Base-by-base conservation (phyloP, 2,329 filamentous ascomycete species). In the Lachnellula arida region DNA sequence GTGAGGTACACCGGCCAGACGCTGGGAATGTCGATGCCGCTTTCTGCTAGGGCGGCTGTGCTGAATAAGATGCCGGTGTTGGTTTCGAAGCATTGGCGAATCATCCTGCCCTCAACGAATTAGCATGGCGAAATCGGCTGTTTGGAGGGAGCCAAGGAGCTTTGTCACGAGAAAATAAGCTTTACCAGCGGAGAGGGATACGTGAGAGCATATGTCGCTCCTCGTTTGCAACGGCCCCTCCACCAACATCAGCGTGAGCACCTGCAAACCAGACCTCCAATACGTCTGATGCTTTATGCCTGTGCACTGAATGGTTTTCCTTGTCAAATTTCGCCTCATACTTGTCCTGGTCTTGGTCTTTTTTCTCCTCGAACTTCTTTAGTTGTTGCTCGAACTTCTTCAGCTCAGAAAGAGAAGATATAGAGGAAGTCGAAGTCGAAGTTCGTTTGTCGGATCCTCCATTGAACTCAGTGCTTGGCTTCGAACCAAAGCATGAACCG, bases 31-130 rank as follows among this genome's bases (percentile, higher is more conserved):
- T 77, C 75, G 2, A 76, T 60, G 0, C 75, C 75, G 19, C 69
- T 65, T 49, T 75, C 73, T 17, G 73, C 73, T 1, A 77, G 69
- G 2, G 62, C 59, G 5, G 68, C 67, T 0, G 72, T 69, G 40
- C 70, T 67, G 67, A 76, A 76, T 17, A 75, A 60, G 37, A 77
- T 76, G 1, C 74, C 75, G 0, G 75, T 76, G 49, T 76, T 64
- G 65, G 74, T 76, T 58, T 75, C 73, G 60, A 77, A 77, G 55
- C 71, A 74, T 60, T 77, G 74, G 19, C 75, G 69, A 11, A 78
- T 68, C 75, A 78, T 78, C 75, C 28, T 32, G 28, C 28, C 9
- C 22, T 19, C 28, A 32, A 12, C 28, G 28, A 32, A 32, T 32
- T 32, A 32, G 28, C 28, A 32, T 32, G 28, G 28, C 28, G 11